Evolutionary conservation across 108 stramenopile genomes (phyloP).

Genomic region (Stephanodiscus minutulus): DNA sequence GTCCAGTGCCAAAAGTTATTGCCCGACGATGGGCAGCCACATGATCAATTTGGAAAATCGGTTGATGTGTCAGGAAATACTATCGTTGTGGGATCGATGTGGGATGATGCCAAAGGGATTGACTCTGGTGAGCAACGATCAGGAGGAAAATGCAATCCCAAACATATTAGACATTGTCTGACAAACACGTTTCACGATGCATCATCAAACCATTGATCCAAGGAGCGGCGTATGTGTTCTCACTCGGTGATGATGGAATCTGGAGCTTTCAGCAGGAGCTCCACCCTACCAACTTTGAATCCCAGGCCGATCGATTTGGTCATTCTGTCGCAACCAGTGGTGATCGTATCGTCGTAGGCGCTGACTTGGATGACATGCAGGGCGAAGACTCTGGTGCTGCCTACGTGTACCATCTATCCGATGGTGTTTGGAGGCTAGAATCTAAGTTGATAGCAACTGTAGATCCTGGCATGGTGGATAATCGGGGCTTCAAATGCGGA

Average conservation of each 20-base stretch:
- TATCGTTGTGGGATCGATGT: constrained; percentile 32
- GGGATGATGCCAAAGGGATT: constrained; percentile 39
- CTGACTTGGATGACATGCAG: constrained; percentile 30
- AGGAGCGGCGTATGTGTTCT: constrained; percentile 38
- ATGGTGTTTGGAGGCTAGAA: constrained; percentile 39
- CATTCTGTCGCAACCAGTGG: constrained; percentile 28
- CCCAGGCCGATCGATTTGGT: constrained; percentile 31
- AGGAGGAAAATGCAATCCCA: too few species aligned
- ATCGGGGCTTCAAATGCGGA: constrained; percentile 21
- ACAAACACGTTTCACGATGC: not conserved
- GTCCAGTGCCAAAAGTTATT: constrained; percentile 42
- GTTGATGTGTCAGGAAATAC: constrained; percentile 34
- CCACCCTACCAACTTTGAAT: constrained; percentile 27
- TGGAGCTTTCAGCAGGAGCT: constrained; percentile 42
- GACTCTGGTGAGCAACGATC: constrained; percentile 26
- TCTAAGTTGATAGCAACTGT: constrained; percentile 22
- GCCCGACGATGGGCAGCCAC: constrained; percentile 32
- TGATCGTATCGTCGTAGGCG: constrained; percentile 26
- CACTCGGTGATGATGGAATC: constrained; percentile 36
- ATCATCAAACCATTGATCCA: not conserved
- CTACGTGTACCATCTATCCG: constrained; percentile 29
- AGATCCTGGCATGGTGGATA: constrained; percentile 5
- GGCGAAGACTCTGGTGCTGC: constrained; percentile 33
- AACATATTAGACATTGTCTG: too few species aligned
- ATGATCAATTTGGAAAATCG: constrained; percentile 31